A percentile compares a stretch with the other conserved stretches of the same genome.
phyloP scores from a whole-genome alignment of 768 basidiomycete species.

The Tricholomella constricta region DNA sequence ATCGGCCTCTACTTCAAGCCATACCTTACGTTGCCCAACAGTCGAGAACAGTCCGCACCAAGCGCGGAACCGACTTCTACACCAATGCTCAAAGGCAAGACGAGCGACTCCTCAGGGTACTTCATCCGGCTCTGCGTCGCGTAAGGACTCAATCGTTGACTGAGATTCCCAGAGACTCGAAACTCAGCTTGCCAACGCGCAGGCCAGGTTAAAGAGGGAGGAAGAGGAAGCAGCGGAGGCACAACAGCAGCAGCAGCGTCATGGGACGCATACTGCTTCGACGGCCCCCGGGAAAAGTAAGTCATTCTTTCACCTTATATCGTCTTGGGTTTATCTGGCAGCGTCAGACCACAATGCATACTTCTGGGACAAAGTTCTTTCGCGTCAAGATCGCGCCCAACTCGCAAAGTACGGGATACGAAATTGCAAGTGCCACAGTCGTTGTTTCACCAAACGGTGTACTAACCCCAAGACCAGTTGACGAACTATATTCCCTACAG shows the following conservation, averaged over 20 bases:
- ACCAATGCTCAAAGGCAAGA: slow-evolving; percentile 24
- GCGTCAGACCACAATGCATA: slow-evolving; percentile 19
- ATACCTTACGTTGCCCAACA: slow-evolving; percentile 12
- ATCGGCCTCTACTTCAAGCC: not conserved
- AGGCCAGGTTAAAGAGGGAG: slow-evolving; percentile 26
- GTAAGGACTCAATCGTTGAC: slow-evolving; percentile 6
- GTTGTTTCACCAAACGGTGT: not conserved
- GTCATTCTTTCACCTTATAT: not conserved
- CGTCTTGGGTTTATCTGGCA: not conserved
- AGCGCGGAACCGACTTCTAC: slow-evolving; percentile 21
- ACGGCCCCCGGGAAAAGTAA: not conserved
- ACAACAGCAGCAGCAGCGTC: slow-evolving; percentile 17
- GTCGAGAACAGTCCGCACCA: slow-evolving; percentile 22
- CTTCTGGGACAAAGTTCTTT: slow-evolving; percentile 32
- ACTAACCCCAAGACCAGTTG: slow-evolving; percentile 20
- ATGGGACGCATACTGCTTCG: not conserved
- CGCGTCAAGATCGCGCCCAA: slow-evolving; percentile 27
- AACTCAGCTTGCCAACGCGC: slow-evolving; percentile 26
- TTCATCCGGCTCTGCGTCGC: not conserved
- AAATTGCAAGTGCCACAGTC: slow-evolving; percentile 24
- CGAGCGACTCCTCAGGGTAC: slow-evolving; percentile 29
- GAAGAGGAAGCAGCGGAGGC: slow-evolving; percentile 24
- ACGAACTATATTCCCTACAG: slow-evolving; percentile 26
- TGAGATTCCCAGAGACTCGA: slow-evolving; percentile 26
- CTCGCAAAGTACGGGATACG: slow-evolving; percentile 28